Evolutionary conservation across 164 flowering plant genomes (phyloP), one percentile per base, ranked within the genome.

Genomic region (Nymphaea colorata): DNA sequence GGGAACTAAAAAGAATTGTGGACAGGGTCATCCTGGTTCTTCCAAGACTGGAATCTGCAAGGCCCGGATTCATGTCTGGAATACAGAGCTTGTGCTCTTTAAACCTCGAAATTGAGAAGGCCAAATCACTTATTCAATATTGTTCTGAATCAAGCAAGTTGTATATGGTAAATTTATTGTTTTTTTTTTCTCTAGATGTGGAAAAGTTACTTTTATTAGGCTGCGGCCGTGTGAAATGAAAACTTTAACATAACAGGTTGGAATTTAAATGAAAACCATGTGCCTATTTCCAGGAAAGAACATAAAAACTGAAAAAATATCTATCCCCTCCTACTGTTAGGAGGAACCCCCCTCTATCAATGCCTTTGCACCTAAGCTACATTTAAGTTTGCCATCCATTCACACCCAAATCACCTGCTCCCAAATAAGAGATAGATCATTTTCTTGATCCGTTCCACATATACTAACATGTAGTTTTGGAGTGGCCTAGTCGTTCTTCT

Each of bases 131-230:
- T 68, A 62, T 87, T 62, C 85, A 82, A 70, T 76, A 77, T 71
- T 86, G 93, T 65, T 67, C 82, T 4, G 87, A 86, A 41, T 78
- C 78, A 44, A 86, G 93, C 74, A 87, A 83, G 76, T 80, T 87
- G 11, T 87, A 82, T 76, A 69, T 87, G 90, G 90, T 86, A 80
- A 10, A 65, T 69, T 66, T 65, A 41, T 45, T 14, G 36, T 6
- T 64, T 66, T 55, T 5, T 10, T 44, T n/a, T 43, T n/a, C 6
- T 59, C n/a, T 61, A 17, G 64, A 61, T 17, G 11, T 68, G 4
- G 44, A 44, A 51, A 1, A 55, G 8, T 5, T 47, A 15, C 3
- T 53, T 66, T 44, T 69, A 14, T 42, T 41, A 57, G 42, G 4
- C 15, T 4, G 43, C 45, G 10, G 10, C 59, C 41, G 6, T 14